Conservation (phyloP, 768 basidiomycete species). For the Gloeopeniophorella convolvens region DNA sequence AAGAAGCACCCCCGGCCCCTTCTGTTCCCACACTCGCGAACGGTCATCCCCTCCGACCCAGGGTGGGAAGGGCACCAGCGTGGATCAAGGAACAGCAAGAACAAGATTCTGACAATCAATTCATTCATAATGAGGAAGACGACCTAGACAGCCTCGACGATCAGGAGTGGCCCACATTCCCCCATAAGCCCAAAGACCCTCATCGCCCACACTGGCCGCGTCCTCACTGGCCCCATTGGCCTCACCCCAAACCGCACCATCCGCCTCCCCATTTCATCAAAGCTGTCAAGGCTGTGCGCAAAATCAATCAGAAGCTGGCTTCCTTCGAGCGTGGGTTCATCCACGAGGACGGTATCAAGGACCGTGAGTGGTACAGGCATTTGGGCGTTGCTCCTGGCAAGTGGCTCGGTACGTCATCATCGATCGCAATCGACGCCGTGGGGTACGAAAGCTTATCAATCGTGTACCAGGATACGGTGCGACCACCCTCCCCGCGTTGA, state of each 20-base stretch:
- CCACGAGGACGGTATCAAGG: constrained; percentile 66
- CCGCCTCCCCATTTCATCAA: constrained; percentile 40
- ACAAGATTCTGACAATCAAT: neutral
- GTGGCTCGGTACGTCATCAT: constrained; percentile 56
- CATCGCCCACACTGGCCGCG: constrained; percentile 10
- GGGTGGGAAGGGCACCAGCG: neutral
- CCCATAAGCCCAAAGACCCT: constrained; percentile 5
- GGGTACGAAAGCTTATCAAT: neutral
- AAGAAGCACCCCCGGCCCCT: neutral
- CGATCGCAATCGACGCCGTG: neutral
- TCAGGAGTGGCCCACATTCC: constrained; percentile 4
- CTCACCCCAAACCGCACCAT: constrained; percentile 13
- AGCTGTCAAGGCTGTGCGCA: constrained; percentile 52
- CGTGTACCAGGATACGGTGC: constrained; percentile 62
- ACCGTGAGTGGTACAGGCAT: constrained; percentile 82
- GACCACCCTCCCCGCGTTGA: constrained; percentile 75
- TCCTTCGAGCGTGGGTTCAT: constrained; percentile 79
- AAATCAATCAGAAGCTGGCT: constrained; percentile 59
- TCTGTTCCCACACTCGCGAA: neutral
- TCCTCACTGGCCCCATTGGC: neutral
- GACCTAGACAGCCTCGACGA: neutral
- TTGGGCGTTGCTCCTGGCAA: constrained; percentile 84
- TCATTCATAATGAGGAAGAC: neutral
- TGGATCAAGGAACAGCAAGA: neutral
- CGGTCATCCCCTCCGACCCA: neutral